Evolutionary conservation across 345 rosid genomes (phyloP), one percentile per base, ranked within the genome.

Genomic region (Mercurialis annua): DNA sequence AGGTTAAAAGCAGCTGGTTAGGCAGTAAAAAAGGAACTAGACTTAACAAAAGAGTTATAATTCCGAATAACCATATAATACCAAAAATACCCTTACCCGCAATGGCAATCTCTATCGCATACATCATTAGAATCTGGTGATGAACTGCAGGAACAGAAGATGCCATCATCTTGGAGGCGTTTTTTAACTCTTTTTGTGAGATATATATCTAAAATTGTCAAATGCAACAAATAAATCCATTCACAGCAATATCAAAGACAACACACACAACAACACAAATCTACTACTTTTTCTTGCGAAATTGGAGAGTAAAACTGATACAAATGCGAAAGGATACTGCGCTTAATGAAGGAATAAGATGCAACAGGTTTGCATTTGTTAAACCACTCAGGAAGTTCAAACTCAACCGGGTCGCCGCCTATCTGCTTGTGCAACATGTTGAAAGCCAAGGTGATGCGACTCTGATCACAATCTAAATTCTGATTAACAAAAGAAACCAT

Each of bases 91-190:
- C 65, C 96, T 80, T 90, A 95, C 99, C 98, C 97, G 52, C 99
- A 95, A 70, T 90, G 98, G 85, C 99, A 92, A 75, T 92, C 93
- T 81, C 86, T 84, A 17, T 77, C 92, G 59, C 99, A 92, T 12
- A 86, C 84, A 51, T 73, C 73, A 33, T 92, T 77, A 70, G 88
- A 84, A 74, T 77, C 90, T 6, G 85, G 83, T 23, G 87, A 80
- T 44, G 78, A 51, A 64, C 80, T 78, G 74, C 98, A 92, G 67
- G 99, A 87, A 77, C 99, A 95, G 81, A 95, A 95, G 64, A 95
- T 95, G 56, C 99, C 99, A 78, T 95, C 97, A 79, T 92, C 98
- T 21, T 91, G 90, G 59, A 81, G 75, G 51, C 89, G 87, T 75
- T 74, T 85, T 65, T 85, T 95, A 58, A 85, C 49, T 86, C 59